These are phyloP conservation scores for Suhomyces coccinellae DNA, from an alignment of 1,139 yeast genomes.

Conservation along the genomic window DNA sequence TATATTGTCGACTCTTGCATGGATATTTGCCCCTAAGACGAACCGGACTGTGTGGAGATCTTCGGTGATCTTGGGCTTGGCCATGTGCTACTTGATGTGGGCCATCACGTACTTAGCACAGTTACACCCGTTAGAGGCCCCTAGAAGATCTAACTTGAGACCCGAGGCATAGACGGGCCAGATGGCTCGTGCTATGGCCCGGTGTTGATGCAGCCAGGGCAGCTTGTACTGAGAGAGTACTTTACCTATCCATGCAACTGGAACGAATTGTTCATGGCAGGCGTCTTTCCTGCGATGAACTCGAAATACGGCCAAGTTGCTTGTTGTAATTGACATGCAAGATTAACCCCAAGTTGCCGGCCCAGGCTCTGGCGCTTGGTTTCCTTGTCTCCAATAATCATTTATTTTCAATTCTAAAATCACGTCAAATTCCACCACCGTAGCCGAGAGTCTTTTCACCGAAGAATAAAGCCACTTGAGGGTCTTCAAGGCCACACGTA, in stretches of 20 bases:
- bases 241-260: too few species aligned
- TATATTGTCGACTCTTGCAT: constrained; percentile 59
- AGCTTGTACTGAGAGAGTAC: too few species aligned
- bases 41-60: constrained; percentile 84
- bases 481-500: too few species aligned
- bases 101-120: constrained; percentile 84
- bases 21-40: constrained; percentile 62
- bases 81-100: constrained; percentile 95
- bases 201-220: too few species aligned
- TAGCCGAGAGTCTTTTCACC: not conserved
- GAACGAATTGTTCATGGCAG: too few species aligned
- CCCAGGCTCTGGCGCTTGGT: not conserved
- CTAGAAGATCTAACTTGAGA: constrained; percentile 76
- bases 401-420: constrained; percentile 5
- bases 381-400: not conserved
- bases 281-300: too few species aligned
- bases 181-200: too few species aligned
- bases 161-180: constrained; percentile 49
- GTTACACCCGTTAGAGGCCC: constrained; percentile 78
- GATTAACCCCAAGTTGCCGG: not conserved
- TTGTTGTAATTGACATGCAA: too few species aligned
- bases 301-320: too few species aligned
- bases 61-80: constrained; percentile 73
- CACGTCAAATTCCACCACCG: not conserved
- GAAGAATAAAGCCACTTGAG: not conserved